Conservation (phyloP, 2,329 filamentous ascomycete genomes). For the Calonectria hawksworthii region DNA sequence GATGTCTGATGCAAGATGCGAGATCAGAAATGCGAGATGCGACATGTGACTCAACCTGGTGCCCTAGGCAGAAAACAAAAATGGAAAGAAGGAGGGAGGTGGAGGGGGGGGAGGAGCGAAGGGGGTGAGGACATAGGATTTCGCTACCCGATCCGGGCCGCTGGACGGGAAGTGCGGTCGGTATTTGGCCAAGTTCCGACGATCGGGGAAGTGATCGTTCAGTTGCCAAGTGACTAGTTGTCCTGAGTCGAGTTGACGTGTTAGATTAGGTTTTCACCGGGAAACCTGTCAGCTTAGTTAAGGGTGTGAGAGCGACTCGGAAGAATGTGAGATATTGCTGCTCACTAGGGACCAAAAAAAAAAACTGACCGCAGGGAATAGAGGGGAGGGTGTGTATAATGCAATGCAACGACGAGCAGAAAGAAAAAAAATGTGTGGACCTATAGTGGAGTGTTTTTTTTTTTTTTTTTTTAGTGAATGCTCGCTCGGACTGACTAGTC, state of each 20-base stretch:
- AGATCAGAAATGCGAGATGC: conserved; percentile 19
- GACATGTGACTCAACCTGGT: background rate
- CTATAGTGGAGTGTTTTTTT: background rate
- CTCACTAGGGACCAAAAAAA: background rate
- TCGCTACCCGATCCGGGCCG: conserved; percentile 2
- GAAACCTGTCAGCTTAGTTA: background rate
- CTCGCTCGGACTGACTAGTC: background rate
- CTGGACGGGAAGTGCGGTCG: background rate
- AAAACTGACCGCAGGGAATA: background rate
- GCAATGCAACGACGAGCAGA: background rate
- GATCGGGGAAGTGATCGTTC: background rate
- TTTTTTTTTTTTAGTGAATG: background rate
- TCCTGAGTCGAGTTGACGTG: background rate
- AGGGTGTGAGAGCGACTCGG: background rate
- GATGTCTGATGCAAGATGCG: conserved; percentile 17
- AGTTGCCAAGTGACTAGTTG: background rate
- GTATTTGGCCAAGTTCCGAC: background rate
- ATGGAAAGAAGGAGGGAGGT: background rate
- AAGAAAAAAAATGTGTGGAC: background rate
- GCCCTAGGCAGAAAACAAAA: background rate
- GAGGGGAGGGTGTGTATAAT: background rate
- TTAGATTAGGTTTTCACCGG: conserved; percentile 4
- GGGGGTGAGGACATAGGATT: background rate
- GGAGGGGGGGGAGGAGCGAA: background rate
- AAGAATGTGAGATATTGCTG: background rate